Evolutionary conservation across 495 filamentous ascomycete genomes (phyloP).

Genomic region (Podospora conica): DNA sequence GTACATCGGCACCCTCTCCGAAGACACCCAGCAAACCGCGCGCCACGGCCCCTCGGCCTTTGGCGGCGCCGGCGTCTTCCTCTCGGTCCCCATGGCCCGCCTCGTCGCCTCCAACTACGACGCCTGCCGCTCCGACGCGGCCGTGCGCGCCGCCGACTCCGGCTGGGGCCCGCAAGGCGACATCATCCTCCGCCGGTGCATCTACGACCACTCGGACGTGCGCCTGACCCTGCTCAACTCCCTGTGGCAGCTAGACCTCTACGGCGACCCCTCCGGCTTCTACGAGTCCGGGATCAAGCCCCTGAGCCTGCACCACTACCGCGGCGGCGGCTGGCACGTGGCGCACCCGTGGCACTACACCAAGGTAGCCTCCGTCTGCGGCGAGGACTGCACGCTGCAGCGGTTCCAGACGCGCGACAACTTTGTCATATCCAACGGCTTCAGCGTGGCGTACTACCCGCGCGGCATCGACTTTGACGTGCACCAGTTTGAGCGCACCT

Average conservation of each 20-base stretch:
- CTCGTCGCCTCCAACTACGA: slow-evolving; percentile 53
- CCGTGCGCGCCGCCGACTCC: slow-evolving; percentile 47
- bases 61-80: slow-evolving; percentile 66
- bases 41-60: slow-evolving; percentile 66
- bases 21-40: slow-evolving; percentile 61
- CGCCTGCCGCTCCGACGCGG: slow-evolving; percentile 46
- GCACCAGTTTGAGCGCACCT: slow-evolving; percentile 59
- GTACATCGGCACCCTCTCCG: slow-evolving; percentile 64
- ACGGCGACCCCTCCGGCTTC: slow-evolving; percentile 59
- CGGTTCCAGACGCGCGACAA: slow-evolving; percentile 60
- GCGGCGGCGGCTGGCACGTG: slow-evolving; percentile 45
- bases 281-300: slow-evolving; percentile 62
- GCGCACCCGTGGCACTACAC: slow-evolving; percentile 59
- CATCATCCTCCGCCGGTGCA: slow-evolving; percentile 60
- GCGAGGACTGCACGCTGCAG: slow-evolving; percentile 58
- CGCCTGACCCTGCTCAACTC: slow-evolving; percentile 55
- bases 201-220: slow-evolving; percentile 57
- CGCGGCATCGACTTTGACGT: slow-evolving; percentile 53
- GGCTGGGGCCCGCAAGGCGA: slow-evolving; percentile 55
- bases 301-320: slow-evolving; percentile 61
- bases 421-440: slow-evolving; percentile 59
- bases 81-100: slow-evolving; percentile 56
- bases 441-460: slow-evolving; percentile 59
- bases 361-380: slow-evolving; percentile 56
- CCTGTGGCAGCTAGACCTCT: slow-evolving; percentile 62